Evolutionary conservation across 345 rosid genomes (phyloP).

Genomic region (Microcos paniculata): DNA sequence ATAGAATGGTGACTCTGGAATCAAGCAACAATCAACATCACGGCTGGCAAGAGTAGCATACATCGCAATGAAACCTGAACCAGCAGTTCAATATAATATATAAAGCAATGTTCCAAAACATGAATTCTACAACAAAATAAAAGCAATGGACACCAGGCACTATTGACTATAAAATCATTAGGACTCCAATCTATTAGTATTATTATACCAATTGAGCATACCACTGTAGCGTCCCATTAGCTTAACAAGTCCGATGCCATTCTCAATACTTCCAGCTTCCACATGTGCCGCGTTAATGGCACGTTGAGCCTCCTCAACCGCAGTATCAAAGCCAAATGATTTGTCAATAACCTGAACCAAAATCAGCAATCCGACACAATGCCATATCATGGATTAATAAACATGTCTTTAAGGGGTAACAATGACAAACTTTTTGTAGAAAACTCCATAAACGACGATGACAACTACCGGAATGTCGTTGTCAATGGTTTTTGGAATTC

Average conservation of each 20-base stretch:
- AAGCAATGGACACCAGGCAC: background rate
- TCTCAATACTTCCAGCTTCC: conserved; percentile 72
- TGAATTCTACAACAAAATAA: background rate
- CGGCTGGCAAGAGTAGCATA: conserved; percentile 88
- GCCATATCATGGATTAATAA: conserved; percentile 5
- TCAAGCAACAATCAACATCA: conserved; percentile 92
- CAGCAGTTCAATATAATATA: background rate
- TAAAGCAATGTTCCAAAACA: background rate
- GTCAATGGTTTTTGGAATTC: conserved; percentile 92
- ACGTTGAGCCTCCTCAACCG: conserved; percentile 97
- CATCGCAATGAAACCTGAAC: conserved; percentile 69
- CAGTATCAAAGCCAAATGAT: conserved; percentile 92
- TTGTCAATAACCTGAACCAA: conserved; percentile 78
- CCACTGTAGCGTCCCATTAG: conserved; percentile 91
- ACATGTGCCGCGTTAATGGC: conserved; percentile 93
- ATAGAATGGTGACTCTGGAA: conserved; percentile 91
- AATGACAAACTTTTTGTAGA: background rate
- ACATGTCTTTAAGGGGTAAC: background rate
- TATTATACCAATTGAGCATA: conserved; percentile 30
- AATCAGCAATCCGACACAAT: conserved; percentile 12
- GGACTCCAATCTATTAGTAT: background rate
- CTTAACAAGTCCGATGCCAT: conserved; percentile 88
- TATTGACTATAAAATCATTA: background rate
- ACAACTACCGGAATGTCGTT: conserved; percentile 82
- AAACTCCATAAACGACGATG: conserved; percentile 16